phyloP scores from a whole-genome alignment of 768 basidiomycete species.

The Chlorophyllum brunneum region DNA sequence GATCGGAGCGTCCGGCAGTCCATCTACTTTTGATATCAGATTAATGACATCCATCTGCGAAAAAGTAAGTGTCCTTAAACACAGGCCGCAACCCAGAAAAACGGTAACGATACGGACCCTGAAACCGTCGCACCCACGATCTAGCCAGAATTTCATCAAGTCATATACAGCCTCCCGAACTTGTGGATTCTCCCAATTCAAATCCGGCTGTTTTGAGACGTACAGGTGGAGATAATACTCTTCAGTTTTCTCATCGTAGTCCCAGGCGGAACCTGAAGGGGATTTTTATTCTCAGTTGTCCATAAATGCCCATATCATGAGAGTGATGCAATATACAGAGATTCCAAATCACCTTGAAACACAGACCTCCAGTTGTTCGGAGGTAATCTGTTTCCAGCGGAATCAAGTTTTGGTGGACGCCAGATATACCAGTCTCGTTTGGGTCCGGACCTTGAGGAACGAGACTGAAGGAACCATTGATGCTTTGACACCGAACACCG shows the following conservation, averaged over 20 bases:
- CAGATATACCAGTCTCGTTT: constrained; percentile 80
- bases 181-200: constrained; percentile 72
- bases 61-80: neutral
- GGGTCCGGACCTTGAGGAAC: constrained; percentile 43
- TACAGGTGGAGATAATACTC: constrained; percentile 77
- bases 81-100: neutral
- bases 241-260: constrained; percentile 56
- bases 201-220: constrained; percentile 63
- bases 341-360: constrained; percentile 48
- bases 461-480: constrained; percentile 64
- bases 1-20: constrained; percentile 65
- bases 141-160: constrained; percentile 72
- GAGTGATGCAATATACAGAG: neutral
- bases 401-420: constrained; percentile 54
- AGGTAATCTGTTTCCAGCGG: constrained; percentile 48
- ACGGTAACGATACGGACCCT: constrained; percentile 38
- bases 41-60: constrained; percentile 69
- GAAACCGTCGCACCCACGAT: constrained; percentile 73
- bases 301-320: neutral
- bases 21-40: constrained; percentile 57
- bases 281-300: neutral
- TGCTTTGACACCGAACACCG: constrained; percentile 40
- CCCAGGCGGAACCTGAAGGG: constrained; percentile 61
- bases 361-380: constrained; percentile 74
- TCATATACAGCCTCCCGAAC: constrained; percentile 58